phyloP scores from a whole-genome alignment of 768 basidiomycete species.

The Trametes gibbosa region DNA sequence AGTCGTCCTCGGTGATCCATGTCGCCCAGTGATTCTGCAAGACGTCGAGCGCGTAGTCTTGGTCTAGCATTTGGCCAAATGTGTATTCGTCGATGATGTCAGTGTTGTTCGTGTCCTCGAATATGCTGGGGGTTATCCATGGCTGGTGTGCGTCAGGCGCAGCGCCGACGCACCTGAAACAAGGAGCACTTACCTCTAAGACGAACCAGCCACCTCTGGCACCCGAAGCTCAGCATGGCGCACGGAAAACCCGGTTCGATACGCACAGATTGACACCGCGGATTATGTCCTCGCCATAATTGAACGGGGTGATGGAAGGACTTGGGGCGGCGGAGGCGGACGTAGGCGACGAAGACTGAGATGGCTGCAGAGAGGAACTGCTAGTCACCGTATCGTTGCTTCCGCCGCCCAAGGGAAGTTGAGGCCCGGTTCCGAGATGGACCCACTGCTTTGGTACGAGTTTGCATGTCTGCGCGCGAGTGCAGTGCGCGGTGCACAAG shows the following conservation, averaged over 20 bases:
- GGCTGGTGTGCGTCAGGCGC: conserved; percentile 40
- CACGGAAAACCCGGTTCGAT: not conserved
- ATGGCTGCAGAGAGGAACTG: conserved; percentile 1
- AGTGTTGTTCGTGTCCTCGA: conserved; percentile 56
- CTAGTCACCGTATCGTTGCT: not conserved
- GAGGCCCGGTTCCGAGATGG: not conserved
- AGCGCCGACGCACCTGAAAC: not conserved
- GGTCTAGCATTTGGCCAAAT: conserved; percentile 51
- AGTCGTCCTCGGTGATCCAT: conserved; percentile 72
- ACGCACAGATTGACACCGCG: conserved; percentile 64
- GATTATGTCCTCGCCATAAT: conserved; percentile 44
- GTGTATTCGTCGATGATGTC: conserved; percentile 62
- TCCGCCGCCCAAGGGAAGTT: not conserved
- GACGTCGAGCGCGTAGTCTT: conserved; percentile 39
- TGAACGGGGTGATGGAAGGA: conserved; percentile 33
- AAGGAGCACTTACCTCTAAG: conserved; percentile 43
- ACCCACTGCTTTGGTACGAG: not conserved
- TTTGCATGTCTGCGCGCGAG: conserved; percentile 7
- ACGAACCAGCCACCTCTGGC: conserved; percentile 63
- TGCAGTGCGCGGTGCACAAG: not conserved
- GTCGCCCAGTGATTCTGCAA: conserved; percentile 58
- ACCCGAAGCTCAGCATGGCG: not conserved
- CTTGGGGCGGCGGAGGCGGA: not conserved
- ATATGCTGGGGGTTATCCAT: conserved; percentile 78
- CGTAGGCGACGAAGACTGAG: conserved; percentile 6